Percentiles rank a stretch among this genome's conserved stretches.
Conservation (phyloP, 257 asterid species). For the Ophiorrhiza pumila region DNA sequence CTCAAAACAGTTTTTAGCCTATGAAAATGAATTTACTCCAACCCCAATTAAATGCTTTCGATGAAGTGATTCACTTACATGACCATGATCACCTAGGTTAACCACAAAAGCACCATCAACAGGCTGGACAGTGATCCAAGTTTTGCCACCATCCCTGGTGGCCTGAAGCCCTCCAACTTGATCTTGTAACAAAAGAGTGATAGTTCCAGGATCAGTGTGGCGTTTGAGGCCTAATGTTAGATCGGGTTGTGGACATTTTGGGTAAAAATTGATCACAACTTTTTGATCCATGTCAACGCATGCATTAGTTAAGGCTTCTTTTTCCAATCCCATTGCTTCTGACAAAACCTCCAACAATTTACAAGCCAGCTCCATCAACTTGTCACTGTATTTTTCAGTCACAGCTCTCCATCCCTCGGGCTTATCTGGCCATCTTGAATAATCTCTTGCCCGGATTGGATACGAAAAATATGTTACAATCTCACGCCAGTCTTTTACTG, state of each 20-base stretch:
- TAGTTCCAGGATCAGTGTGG: slow-evolving; percentile 93
- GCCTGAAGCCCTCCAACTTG: slow-evolving; percentile 93
- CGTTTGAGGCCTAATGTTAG: slow-evolving; percentile 75
- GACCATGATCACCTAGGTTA: slow-evolving; percentile 87
- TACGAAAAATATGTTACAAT: slow-evolving; percentile 74
- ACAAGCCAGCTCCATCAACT: slow-evolving; percentile 57
- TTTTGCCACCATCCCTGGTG: slow-evolving; percentile 74
- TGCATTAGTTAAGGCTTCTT: slow-evolving; percentile 63
- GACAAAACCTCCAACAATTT: slow-evolving; percentile 57
- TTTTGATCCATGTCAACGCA: slow-evolving; percentile 89
- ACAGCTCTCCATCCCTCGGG: slow-evolving; percentile 68
- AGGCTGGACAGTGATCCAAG: slow-evolving; percentile 93
- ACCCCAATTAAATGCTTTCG: too few relatives aligned
- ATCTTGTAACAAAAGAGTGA: slow-evolving; percentile 78
- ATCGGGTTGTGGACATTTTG: slow-evolving; percentile 84
- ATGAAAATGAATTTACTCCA: too few relatives aligned
- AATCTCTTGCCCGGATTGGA: slow-evolving; percentile 65
- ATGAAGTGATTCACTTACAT: slow-evolving; percentile 50
- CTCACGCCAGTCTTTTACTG: slow-evolving; percentile 88
- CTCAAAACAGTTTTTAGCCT: too few relatives aligned
- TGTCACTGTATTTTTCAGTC: slow-evolving; percentile 51
- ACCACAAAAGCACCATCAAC: slow-evolving; percentile 83
- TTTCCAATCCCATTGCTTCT: slow-evolving; percentile 75
- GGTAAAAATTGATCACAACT: slow-evolving; percentile 81
- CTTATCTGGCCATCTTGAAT: slow-evolving; percentile 77